phyloP scores from a whole-genome alignment of 2,329 filamentous ascomycete genomes.

The Sarocladiaceae sp. region DNA sequence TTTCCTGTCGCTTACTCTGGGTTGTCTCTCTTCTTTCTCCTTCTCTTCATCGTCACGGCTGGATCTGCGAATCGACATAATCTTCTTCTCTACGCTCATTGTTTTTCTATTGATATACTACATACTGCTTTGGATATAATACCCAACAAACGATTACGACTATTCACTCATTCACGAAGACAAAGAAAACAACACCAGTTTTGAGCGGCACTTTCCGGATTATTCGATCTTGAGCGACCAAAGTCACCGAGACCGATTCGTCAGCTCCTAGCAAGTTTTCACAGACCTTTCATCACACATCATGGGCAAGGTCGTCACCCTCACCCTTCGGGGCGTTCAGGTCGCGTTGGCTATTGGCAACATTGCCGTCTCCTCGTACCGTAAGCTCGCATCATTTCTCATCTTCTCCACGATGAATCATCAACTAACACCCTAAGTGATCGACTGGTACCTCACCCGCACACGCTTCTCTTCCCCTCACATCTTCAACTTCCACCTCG shows the following conservation, averaged over 20 bases:
- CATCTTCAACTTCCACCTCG: slow-evolving; percentile 55
- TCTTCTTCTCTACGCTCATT: background rate
- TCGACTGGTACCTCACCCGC: slow-evolving; percentile 55
- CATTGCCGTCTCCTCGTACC: slow-evolving; percentile 1
- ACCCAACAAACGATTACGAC: background rate
- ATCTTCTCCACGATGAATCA: background rate
- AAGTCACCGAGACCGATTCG: background rate
- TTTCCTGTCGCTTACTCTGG: background rate
- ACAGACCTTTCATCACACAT: background rate
- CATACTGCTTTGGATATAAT: background rate
- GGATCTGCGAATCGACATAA: background rate
- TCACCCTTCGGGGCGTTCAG: slow-evolving; percentile 2
- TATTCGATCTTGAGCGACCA: no score
- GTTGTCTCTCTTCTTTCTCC: slow-evolving; percentile 1
- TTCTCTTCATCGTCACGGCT: background rate
- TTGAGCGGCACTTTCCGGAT: no score
- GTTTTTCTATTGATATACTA: no score
- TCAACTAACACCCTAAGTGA: slow-evolving; percentile 34
- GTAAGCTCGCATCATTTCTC: background rate
- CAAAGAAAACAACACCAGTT: no score
- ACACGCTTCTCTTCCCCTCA: slow-evolving; percentile 51
- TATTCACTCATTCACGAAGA: background rate
- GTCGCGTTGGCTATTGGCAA: background rate
- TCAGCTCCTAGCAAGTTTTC: background rate
- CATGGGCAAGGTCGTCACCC: slow-evolving; percentile 10